Evolutionary conservation across 1,284 basidiomycete species (phyloP).

Genomic region (Cutaneotrichosporon sp.): DNA sequence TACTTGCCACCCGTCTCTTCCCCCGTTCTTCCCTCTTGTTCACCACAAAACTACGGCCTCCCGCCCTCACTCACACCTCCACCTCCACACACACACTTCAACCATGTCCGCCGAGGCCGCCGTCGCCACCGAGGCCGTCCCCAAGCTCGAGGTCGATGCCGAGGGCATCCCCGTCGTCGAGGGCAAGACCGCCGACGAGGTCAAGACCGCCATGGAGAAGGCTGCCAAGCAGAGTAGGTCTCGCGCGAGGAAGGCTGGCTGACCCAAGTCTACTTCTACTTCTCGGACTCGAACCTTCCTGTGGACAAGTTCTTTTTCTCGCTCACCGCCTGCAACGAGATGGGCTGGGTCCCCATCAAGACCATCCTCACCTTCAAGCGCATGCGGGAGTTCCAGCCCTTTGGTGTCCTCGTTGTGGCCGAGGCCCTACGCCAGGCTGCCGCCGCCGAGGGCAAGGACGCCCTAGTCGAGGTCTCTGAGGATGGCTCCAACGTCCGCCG

Average conservation of each 20-base stretch:
- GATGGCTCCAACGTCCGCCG: slow-evolving; percentile 73
- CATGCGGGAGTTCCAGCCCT: slow-evolving; percentile 71
- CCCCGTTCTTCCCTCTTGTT: neutral
- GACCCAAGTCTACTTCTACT: slow-evolving; percentile 89
- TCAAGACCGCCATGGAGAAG: slow-evolving; percentile 34
- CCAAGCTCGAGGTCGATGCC: slow-evolving; percentile 25
- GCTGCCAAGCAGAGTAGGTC: slow-evolving; percentile 47
- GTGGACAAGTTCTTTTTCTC: slow-evolving; percentile 99
- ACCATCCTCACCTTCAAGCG: slow-evolving; percentile 94
- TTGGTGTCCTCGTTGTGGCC: slow-evolving; percentile 67
- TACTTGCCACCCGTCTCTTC: neutral
- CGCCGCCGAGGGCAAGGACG: slow-evolving; percentile 54
- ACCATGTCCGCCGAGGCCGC: slow-evolving; percentile 12
- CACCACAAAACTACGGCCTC: neutral
- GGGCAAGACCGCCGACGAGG: slow-evolving; percentile 42
- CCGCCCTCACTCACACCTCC: neutral
- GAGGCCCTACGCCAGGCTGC: slow-evolving; percentile 62
- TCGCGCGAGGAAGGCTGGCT: neutral
- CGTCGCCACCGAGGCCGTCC: neutral
- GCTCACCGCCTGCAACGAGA: slow-evolving; percentile 67
- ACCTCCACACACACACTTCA: neutral
- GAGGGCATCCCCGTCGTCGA: slow-evolving; percentile 33
- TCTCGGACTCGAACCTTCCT: slow-evolving; percentile 93
- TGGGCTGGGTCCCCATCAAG: slow-evolving; percentile 89
- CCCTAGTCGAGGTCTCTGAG: slow-evolving; percentile 70